Conservation (phyloP, 108 stramenopile species). For the Mayamaea pseudoterrestris region DNA sequence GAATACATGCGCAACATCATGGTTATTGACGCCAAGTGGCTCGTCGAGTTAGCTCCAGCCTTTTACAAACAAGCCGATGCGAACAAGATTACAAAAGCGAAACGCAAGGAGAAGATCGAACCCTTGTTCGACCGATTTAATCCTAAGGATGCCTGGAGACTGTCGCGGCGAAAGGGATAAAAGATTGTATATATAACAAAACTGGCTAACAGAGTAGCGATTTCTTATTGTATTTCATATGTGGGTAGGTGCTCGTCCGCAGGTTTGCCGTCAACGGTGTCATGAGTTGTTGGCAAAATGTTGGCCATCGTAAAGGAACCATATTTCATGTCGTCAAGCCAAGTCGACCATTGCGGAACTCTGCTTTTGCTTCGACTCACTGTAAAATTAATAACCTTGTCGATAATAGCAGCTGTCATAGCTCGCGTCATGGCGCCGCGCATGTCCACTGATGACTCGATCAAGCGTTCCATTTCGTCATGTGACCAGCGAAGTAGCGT, state of each 20-base stretch:
- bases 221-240: not conserved
- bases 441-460: slow-evolving; percentile 57
- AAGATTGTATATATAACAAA: not conserved
- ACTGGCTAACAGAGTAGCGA: not conserved
- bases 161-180: slow-evolving; percentile 87
- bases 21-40: slow-evolving; percentile 98
- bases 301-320: too few species aligned
- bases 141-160: slow-evolving; percentile 87
- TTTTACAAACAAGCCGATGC: slow-evolving; percentile 95
- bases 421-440: slow-evolving; percentile 58
- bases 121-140: slow-evolving; percentile 95
- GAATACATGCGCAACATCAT: slow-evolving; percentile 99
- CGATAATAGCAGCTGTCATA: slow-evolving; percentile 73
- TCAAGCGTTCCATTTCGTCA: slow-evolving; percentile 56
- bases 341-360: slow-evolving; percentile 24
- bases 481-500: slow-evolving; percentile 56
- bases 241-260: too few species aligned
- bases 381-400: slow-evolving; percentile 79
- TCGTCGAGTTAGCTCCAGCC: slow-evolving; percentile 93
- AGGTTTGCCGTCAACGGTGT: too few species aligned
- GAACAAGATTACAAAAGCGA: slow-evolving; percentile 86
- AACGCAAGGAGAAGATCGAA: slow-evolving; percentile 97
- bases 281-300: too few species aligned
- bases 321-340: slow-evolving; percentile 33
- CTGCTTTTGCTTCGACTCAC: slow-evolving; percentile 16